Percentiles rank a stretch among this genome's conserved stretches.
These are phyloP conservation scores for Sungouiozyma ichnusensis DNA, from an alignment of 805 yeast species.

Conservation along the genomic window DNA sequence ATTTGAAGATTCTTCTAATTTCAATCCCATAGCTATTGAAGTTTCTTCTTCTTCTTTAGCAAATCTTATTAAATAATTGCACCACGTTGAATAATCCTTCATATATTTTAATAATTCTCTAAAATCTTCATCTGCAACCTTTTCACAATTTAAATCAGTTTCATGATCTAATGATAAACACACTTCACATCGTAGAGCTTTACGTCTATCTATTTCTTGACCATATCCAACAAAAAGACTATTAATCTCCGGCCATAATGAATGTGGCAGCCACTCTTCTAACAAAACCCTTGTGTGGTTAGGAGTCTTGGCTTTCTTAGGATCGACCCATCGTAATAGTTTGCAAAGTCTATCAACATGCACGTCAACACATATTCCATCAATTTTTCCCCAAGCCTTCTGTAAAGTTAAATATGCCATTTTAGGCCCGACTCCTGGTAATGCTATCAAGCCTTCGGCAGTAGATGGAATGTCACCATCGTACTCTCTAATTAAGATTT, in stretches of 20 bases:
- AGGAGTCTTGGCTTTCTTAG: conserved; percentile 44
- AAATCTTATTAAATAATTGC: conserved; percentile 4
- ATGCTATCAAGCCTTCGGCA: conserved; percentile 48
- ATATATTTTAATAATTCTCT: conserved; percentile 4
- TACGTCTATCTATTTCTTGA: conserved; percentile 72
- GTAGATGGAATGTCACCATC: conserved; percentile 64
- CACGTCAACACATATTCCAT: conserved; percentile 92
- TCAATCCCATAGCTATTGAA: too few relatives aligned
- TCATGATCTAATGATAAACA: conserved; percentile 2
- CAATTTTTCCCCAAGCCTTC: conserved; percentile 64
- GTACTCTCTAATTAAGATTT: conserved; percentile 38
- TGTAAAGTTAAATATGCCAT: conserved; percentile 82
- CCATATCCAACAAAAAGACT: conserved; percentile 90
- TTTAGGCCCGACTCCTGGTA: conserved; percentile 95
- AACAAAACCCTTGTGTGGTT: conserved; percentile 62
- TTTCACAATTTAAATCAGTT: conserved; percentile 1
- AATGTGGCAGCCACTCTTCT: conserved; percentile 63
- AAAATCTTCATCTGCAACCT: background rate
- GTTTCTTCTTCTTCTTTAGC: conserved; percentile 2
- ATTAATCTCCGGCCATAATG: conserved; percentile 75
- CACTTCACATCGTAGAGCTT: conserved; percentile 30
- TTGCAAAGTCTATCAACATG: conserved; percentile 75
- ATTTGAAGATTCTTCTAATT: background rate
- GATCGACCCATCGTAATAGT: conserved; percentile 69
- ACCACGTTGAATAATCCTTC: conserved; percentile 9